These are phyloP conservation scores for Pulveroboletus sp. DNA, from an alignment of 768 basidiomycete genomes.

Conservation along the genomic window DNA sequence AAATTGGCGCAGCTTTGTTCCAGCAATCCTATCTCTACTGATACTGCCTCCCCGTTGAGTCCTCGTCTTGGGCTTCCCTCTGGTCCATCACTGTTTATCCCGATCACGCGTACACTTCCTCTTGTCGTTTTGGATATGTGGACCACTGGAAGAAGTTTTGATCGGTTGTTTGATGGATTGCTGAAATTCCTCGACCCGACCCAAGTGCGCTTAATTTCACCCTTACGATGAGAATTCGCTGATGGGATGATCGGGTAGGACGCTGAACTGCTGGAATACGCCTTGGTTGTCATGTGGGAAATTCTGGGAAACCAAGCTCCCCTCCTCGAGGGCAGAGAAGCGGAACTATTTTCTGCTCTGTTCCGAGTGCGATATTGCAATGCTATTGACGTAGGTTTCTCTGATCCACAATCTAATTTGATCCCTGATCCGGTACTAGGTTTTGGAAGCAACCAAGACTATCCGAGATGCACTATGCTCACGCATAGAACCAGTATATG, in stretches of 20 bases:
- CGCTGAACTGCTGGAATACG: constrained; percentile 70
- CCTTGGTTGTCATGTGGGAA: constrained; percentile 81
- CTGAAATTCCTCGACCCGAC: constrained; percentile 58
- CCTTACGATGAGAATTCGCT: neutral
- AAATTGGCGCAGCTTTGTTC: constrained; percentile 63
- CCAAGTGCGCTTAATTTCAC: constrained; percentile 45
- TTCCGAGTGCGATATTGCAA: constrained; percentile 73
- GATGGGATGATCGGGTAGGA: constrained; percentile 38
- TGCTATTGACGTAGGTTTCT: constrained; percentile 57
- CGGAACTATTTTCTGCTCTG: constrained; percentile 68
- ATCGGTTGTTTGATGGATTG: constrained; percentile 65
- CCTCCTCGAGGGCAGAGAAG: constrained; percentile 77
- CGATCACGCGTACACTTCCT: constrained; percentile 35
- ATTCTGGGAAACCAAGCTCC: constrained; percentile 71
- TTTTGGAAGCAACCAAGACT: constrained; percentile 78
- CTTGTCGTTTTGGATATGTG: constrained; percentile 60
- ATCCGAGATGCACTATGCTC: constrained; percentile 74
- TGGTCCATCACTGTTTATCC: constrained; percentile 58
- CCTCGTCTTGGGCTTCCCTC: constrained; percentile 48
- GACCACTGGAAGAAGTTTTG: constrained; percentile 69
- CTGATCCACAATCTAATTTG: neutral
- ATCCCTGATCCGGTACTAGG: constrained; percentile 39
- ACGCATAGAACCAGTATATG: constrained; percentile 80
- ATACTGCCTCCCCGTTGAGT: constrained; percentile 50
- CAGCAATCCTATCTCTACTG: constrained; percentile 47